phyloP scores from a whole-genome alignment of 2,329 filamentous ascomycete species.

The Dothidotthia symphoricarpi region DNA sequence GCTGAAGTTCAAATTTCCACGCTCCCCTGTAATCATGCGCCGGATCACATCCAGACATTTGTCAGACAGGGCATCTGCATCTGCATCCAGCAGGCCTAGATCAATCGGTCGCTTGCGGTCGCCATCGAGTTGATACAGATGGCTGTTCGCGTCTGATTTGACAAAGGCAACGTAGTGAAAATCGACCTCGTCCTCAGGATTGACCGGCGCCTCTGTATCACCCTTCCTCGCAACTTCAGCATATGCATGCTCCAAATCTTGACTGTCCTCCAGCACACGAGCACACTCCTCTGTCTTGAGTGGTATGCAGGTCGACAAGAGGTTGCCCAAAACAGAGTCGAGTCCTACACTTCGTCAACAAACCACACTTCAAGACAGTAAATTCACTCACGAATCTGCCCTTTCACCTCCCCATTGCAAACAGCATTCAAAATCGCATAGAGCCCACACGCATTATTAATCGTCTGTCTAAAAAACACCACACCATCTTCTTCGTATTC shows the following conservation, averaged over 20 bases:
- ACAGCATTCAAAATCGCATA: conserved; percentile 85
- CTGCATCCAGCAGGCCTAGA: conserved; percentile 23
- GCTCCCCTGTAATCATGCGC: conserved; percentile 16
- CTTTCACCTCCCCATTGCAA: conserved; percentile 71
- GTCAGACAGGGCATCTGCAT: conserved; percentile 25
- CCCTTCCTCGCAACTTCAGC: conserved; percentile 26
- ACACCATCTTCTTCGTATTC: conserved; percentile 76
- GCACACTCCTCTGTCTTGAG: conserved; percentile 14
- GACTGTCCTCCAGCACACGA: conserved; percentile 20
- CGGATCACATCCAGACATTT: conserved; percentile 22
- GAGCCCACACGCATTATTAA: conserved; percentile 86
- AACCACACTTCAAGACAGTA: no score
- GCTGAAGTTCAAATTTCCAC: conserved; percentile 26
- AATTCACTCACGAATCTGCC: conserved; percentile 57
- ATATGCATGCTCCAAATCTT: conserved; percentile 30
- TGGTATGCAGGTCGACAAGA: conserved; percentile 10
- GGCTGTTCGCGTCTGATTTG: conserved; percentile 24
- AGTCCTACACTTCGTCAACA: conserved; percentile 9
- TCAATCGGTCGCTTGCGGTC: conserved; percentile 32
- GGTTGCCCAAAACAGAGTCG: conserved; percentile 11
- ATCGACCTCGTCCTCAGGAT: conserved; percentile 35
- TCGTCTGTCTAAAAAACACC: conserved; percentile 91
- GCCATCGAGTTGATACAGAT: conserved; percentile 33
- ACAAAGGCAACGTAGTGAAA: conserved; percentile 38
- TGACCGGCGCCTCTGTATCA: conserved; percentile 24